Conservation (phyloP, 768 basidiomycete genomes). For the Boletus coccyginus region DNA sequence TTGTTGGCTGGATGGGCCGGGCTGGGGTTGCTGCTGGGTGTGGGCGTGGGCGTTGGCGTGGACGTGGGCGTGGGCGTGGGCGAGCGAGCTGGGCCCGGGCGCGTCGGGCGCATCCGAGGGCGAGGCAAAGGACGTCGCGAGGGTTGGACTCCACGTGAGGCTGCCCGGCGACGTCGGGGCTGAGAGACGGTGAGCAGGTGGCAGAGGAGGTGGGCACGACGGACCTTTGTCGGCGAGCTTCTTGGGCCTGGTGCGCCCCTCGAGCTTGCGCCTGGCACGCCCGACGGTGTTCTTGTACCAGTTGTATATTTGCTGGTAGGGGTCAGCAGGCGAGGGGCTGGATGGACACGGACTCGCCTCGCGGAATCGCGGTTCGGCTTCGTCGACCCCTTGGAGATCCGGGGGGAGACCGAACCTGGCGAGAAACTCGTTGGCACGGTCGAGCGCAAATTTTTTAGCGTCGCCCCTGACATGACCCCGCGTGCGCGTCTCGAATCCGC, state of each 20-base stretch:
- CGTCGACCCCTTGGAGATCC: constrained; percentile 53
- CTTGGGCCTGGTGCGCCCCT: constrained; percentile 50
- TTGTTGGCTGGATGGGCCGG: constrained; percentile 31
- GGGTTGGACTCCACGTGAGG: constrained; percentile 40
- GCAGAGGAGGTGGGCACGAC: background rate
- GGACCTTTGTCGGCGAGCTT: constrained; percentile 52
- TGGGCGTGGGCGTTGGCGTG: background rate
- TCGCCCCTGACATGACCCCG: constrained; percentile 61
- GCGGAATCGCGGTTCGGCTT: constrained; percentile 57
- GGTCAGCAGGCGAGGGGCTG: background rate
- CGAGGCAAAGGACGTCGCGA: constrained; percentile 37
- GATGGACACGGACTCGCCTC: constrained; percentile 42
- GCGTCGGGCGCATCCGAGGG: constrained; percentile 14
- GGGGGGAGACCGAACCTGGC: constrained; percentile 54
- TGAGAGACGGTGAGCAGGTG: background rate
- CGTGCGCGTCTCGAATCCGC: constrained; percentile 58
- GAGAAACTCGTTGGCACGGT: constrained; percentile 61
- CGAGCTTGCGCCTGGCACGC: constrained; percentile 54
- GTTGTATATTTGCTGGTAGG: constrained; percentile 60
- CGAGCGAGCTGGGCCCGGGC: constrained; percentile 33
- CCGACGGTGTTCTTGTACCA: constrained; percentile 75
- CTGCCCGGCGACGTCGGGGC: constrained; percentile 19
- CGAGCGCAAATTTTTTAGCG: constrained; percentile 67
- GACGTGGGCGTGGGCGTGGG: constrained; percentile 23
- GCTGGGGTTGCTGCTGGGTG: constrained; percentile 27